phyloP scores from a whole-genome alignment of 805 yeast species.

The Teunomyces stri region DNA sequence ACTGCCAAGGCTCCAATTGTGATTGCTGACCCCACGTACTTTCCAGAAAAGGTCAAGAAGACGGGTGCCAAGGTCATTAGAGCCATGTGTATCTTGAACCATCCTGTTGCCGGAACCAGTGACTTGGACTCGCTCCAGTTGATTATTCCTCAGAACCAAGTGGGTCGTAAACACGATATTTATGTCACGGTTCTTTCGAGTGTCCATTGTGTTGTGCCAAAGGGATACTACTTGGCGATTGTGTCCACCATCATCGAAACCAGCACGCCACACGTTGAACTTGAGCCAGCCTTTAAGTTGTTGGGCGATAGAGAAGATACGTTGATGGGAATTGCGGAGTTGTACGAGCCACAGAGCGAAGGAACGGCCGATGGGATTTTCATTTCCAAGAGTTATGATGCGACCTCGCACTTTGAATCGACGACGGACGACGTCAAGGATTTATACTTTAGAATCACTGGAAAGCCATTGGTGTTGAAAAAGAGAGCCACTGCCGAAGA shows the following conservation, averaged over 20 bases:
- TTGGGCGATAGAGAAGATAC: constrained; percentile 79
- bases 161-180: constrained; percentile 88
- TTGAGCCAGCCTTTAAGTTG: constrained; percentile 90
- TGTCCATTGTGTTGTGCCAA: constrained; percentile 85
- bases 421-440: constrained; percentile 97
- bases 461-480: constrained; percentile 85
- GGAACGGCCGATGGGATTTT: constrained; percentile 78
- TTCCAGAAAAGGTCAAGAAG: constrained; percentile 76
- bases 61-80: constrained; percentile 75
- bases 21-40: constrained; percentile 96
- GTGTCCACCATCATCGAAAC: constrained; percentile 94
- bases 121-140: constrained; percentile 89
- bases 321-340: constrained; percentile 89
- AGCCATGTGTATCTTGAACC: constrained; percentile 86
- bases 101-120: constrained; percentile 78
- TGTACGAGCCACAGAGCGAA: constrained; percentile 82
- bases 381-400: constrained; percentile 87
- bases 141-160: constrained; percentile 95
- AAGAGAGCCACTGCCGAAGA: constrained; percentile 69
- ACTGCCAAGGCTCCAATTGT: constrained; percentile 88
- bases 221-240: constrained; percentile 88
- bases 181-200: constrained; percentile 88
- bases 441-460: constrained; percentile 85
- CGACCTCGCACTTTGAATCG: constrained; percentile 92
- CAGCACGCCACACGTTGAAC: constrained; percentile 84